A percentile compares a stretch with the other conserved stretches of the same genome.
These are phyloP conservation scores for Chiua virens DNA, from an alignment of 768 basidiomycete species.

Conservation along the genomic window DNA sequence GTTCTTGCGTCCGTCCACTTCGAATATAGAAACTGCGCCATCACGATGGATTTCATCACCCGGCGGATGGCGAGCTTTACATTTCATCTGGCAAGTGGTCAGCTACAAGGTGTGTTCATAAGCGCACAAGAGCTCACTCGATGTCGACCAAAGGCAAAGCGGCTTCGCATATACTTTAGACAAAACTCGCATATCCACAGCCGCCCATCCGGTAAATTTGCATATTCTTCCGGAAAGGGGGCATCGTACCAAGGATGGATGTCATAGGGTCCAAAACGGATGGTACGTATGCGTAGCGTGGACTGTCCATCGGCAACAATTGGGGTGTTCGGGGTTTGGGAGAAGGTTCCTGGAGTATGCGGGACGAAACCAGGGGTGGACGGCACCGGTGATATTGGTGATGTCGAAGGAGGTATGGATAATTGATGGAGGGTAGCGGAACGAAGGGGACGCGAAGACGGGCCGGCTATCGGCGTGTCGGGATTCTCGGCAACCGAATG, in stretches of 20 bases:
- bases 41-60: constrained; percentile 99
- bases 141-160: constrained; percentile 83
- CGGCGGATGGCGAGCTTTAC: constrained; percentile 91
- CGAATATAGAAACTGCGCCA: constrained; percentile 84
- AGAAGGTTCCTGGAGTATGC: constrained; percentile 34
- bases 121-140: constrained; percentile 51
- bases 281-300: constrained; percentile 73
- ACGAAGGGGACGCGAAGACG: constrained; percentile 62
- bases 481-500: constrained; percentile 30
- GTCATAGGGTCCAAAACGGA: constrained; percentile 88
- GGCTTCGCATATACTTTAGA: constrained; percentile 95
- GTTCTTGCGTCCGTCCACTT: constrained; percentile 97
- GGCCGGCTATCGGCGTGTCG: constrained; percentile 47
- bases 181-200: constrained; percentile 99
- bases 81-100: constrained; percentile 72
- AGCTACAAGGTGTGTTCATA: constrained; percentile 3
- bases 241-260: constrained; percentile 99
- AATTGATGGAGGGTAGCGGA: constrained; percentile 48
- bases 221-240: constrained; percentile 97
- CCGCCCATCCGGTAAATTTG: constrained; percentile 84
- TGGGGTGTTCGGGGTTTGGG: constrained; percentile 33
- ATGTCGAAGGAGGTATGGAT: constrained; percentile 29
- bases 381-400: constrained; percentile 36
- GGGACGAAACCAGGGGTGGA: constrained; percentile 36
- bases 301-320: constrained; percentile 20